Evolutionary conservation across 78 protist species (phyloP).

Genomic region (Creolimax fragrantissima): DNA sequence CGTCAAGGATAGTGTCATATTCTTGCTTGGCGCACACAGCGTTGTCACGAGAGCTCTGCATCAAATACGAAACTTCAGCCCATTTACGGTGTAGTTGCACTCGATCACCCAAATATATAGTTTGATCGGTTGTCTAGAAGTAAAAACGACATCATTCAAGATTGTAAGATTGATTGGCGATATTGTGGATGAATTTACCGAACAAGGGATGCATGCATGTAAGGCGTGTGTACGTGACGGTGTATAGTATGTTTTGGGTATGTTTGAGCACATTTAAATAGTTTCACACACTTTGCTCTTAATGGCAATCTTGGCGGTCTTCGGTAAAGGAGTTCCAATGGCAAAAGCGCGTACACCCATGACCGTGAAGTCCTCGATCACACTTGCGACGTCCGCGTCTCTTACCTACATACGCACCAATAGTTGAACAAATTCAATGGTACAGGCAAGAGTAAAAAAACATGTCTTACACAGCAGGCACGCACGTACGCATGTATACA

Average conservation of each 20-base stretch:
- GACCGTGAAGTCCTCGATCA: neutral
- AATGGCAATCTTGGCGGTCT: neutral
- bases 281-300: neutral
- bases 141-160: too few species aligned
- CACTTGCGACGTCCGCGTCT: neutral
- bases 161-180: neutral
- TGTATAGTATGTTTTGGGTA: neutral
- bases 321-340: neutral
- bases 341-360: neutral
- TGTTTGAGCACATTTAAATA: neutral
- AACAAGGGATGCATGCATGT: too few species aligned
- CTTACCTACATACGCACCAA: neutral
- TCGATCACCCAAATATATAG: neutral
- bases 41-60: constrained; percentile 66
- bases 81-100: constrained; percentile 41
- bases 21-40: constrained; percentile 57
- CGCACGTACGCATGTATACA: neutral
- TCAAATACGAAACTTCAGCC: constrained; percentile 63
- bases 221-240: neutral
- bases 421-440: neutral
- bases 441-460: too few species aligned
- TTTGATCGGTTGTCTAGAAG: neutral
- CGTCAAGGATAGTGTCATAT: constrained; percentile 17
- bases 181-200: neutral
- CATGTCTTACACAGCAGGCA: too few species aligned